phyloP scores from a whole-genome alignment of 805 yeast species.

The Wickerhamomyces queroliae region DNA sequence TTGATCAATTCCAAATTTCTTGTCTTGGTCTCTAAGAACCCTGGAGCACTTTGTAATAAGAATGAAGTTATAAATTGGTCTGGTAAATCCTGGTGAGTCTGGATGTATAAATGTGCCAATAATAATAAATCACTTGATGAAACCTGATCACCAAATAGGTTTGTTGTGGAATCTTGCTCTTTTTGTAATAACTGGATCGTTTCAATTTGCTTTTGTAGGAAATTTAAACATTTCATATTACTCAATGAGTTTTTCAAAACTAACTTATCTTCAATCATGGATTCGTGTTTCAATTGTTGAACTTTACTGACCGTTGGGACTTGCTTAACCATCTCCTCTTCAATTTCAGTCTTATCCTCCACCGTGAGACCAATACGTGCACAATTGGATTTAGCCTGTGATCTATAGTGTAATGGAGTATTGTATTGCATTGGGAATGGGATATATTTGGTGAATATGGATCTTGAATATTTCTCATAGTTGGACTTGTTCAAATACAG shows the following conservation, averaged over 20 bases:
- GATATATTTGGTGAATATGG: slow-evolving; percentile 42
- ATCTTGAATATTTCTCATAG: slow-evolving; percentile 56
- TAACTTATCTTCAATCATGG: slow-evolving; percentile 28
- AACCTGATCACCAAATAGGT: slow-evolving; percentile 8
- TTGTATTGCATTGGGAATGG: slow-evolving; percentile 76
- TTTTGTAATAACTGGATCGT: slow-evolving; percentile 8
- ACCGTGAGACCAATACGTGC: slow-evolving; percentile 26
- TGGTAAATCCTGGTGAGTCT: slow-evolving; percentile 29
- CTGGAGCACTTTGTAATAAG: slow-evolving; percentile 22
- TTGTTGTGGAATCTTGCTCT: slow-evolving; percentile 8
- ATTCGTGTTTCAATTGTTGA: slow-evolving; percentile 64
- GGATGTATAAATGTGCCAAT: slow-evolving; percentile 29
- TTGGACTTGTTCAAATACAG: slow-evolving; percentile 50
- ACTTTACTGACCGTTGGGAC: slow-evolving; percentile 38
- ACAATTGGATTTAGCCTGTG: slow-evolving; percentile 26
- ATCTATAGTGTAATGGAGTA: slow-evolving; percentile 46
- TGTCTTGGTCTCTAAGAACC: slow-evolving; percentile 14
- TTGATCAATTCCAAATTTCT: slow-evolving; percentile 6
- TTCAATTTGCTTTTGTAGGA: slow-evolving; percentile 8
- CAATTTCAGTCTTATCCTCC: slow-evolving; percentile 24
- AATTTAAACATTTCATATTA: slow-evolving; percentile 21
- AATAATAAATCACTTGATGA: slow-evolving; percentile 31
- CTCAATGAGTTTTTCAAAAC: slow-evolving; percentile 20
- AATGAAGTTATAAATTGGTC: slow-evolving; percentile 31
- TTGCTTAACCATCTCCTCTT: slow-evolving; percentile 23